Conservation (phyloP, 257 asterid genomes). For the Primulina eburnea region DNA sequence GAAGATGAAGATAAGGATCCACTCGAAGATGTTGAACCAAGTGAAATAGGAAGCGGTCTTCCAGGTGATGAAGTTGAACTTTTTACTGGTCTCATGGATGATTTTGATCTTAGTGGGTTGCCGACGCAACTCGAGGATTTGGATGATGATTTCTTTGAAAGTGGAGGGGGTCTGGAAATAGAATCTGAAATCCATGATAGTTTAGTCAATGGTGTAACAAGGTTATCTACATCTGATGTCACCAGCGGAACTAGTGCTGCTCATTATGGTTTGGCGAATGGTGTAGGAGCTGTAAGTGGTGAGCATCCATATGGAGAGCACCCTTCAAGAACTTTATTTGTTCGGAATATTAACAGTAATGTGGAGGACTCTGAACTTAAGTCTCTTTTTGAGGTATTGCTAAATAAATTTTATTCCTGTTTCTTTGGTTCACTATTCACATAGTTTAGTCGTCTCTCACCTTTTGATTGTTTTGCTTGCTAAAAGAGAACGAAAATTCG, state of each 20-base stretch:
- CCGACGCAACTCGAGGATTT: constrained; percentile 92
- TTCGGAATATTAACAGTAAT: constrained; percentile 68
- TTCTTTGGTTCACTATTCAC: background rate
- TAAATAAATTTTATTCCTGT: constrained; percentile 8
- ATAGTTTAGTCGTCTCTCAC: background rate
- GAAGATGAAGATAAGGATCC: constrained; percentile 45
- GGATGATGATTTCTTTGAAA: constrained; percentile 92
- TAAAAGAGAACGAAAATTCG: background rate
- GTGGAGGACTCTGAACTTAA: constrained; percentile 67
- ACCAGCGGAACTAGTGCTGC: constrained; percentile 49
- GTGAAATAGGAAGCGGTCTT: constrained; percentile 47
- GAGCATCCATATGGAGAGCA: constrained; percentile 81
- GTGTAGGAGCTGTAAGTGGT: constrained; percentile 54
- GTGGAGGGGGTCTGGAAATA: constrained; percentile 92
- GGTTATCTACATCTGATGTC: constrained; percentile 61
- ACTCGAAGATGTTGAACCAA: constrained; percentile 52
- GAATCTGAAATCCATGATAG: constrained; percentile 59
- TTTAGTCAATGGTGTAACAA: constrained; percentile 51
- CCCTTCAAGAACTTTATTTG: constrained; percentile 76
- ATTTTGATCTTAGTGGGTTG: constrained; percentile 79
- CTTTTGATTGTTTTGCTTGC: constrained; percentile 7
- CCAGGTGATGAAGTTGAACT: constrained; percentile 96
- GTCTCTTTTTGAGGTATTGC: constrained; percentile 64
- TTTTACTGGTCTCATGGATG: constrained; percentile 86
- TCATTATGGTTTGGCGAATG: constrained; percentile 49